phyloP scores from a whole-genome alignment of 805 yeast species.

The Saturnispora besseyi region DNA sequence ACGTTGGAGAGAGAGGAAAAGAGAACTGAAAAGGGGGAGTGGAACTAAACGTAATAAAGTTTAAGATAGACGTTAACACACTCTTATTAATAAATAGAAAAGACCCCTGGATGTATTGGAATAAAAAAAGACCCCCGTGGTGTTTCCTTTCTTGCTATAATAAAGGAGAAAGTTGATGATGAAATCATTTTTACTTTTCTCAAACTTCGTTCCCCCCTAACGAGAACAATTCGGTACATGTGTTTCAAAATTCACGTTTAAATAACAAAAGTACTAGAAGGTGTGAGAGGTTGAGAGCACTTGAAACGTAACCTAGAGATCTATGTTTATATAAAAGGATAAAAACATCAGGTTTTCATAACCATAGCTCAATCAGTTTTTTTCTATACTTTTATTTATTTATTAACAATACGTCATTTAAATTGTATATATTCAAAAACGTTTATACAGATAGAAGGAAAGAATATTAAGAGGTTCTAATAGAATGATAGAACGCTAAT shows the following conservation, averaged over 20 bases:
- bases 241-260: neutral
- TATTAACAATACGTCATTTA: no score
- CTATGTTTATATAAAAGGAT: no score
- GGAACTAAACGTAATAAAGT: no score
- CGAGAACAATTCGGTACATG: neutral
- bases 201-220: neutral
- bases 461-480: neutral
- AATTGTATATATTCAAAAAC: neutral
- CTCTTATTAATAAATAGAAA: neutral
- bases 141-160: neutral
- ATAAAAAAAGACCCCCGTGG: neutral
- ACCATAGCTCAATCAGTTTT: no score
- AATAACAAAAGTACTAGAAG: neutral
- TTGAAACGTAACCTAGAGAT: no score
- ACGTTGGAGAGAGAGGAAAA: no score
- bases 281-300: no score
- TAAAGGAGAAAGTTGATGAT: neutral
- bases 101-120: neutral
- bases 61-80: neutral
- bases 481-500: neutral
- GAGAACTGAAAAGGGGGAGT: no score
- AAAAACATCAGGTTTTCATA: no score
- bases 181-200: neutral
- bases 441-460: no score
- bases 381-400: neutral